Evolutionary conservation across 208 protist genomes (phyloP).

Genomic region (Trypanosoma brucei): DNA sequence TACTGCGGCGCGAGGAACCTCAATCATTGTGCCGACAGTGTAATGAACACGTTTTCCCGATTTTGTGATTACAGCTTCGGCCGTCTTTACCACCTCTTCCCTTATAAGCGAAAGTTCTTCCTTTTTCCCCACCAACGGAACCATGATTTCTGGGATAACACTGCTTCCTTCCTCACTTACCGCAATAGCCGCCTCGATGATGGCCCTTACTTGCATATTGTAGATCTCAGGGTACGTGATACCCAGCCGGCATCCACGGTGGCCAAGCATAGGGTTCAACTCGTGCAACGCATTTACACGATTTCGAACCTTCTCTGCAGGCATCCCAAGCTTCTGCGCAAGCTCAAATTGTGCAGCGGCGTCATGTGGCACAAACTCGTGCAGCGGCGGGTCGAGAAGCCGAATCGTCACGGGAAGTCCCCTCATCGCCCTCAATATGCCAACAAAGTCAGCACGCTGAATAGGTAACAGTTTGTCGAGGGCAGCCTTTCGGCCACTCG

Average conservation of each 20-base stretch:
- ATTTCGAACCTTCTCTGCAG: slow-evolving; percentile 51
- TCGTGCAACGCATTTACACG: slow-evolving; percentile 86
- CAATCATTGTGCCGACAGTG: slow-evolving; percentile 93
- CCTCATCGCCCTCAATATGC: slow-evolving; percentile 90
- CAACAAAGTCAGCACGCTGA: slow-evolving; percentile 88
- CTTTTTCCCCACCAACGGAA: slow-evolving; percentile 85
- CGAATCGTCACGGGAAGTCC: slow-evolving; percentile 89
- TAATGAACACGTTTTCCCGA: slow-evolving; percentile 56
- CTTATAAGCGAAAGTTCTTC: slow-evolving; percentile 82
- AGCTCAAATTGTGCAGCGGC: slow-evolving; percentile 55
- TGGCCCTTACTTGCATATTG: slow-evolving; percentile 92
- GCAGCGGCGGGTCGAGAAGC: slow-evolving; percentile 93
- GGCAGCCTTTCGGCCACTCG: slow-evolving; percentile 65
- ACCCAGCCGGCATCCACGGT: slow-evolving; percentile 91
- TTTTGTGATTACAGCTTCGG: slow-evolving; percentile 48
- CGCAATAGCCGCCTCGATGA: slow-evolving; percentile 88
- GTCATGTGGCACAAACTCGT: slow-evolving; percentile 94
- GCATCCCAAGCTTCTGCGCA: slow-evolving; percentile 58
- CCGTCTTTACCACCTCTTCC: slow-evolving; percentile 59
- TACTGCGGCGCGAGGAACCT: slow-evolving; percentile 81
- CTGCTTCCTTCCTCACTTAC: slow-evolving; percentile 50
- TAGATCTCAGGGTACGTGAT: slow-evolving; percentile 93
- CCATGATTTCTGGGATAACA: slow-evolving; percentile 90
- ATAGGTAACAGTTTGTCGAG: slow-evolving; percentile 86
- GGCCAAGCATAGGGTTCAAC: slow-evolving; percentile 95